Evolutionary conservation across 305 asterid species (phyloP), one percentile per base, ranked within the genome.

Genomic region (Stenogyne calaminthoides): DNA sequence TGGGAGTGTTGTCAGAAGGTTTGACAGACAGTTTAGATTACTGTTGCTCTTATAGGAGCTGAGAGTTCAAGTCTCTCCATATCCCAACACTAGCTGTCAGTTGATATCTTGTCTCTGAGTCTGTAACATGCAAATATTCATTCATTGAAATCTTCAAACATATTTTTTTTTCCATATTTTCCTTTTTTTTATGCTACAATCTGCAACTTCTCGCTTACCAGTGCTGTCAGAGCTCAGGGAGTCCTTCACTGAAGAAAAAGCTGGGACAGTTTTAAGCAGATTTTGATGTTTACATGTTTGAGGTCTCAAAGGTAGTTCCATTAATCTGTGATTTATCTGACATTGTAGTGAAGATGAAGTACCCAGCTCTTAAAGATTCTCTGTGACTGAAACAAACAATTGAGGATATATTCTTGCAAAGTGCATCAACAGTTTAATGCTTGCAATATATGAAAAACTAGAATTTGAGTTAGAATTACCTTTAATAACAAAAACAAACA

Each of bases 21-120:
- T 88, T 95, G 98, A 95, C 99, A 87, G 93, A 84, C 99, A 90
- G 99, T 92, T 87, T 79, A 70, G 81, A 83, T 82, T 74, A 88
- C 99, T 95, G 98, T 95, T 89, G 98, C 98, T 94, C 97, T 85
- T 80, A 34, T 83, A 77, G 88, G 97, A 94, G 98, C 96, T 90
- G 98, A 95, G 99, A 95, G 98, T 95, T 95, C 99, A 86, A 95
- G 92, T 90, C 98, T 95, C 99, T 95, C 99, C 99, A 95, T 92
- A 83, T 95, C 99, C 98, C 99, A 76, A 76, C 79, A 71, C 82
- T 78, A 65, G 16, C 73, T 54, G 69, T 73, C 73, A 72, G 64
- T 80, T 73, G 73, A 72, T 70, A 25, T 71, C 29, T 79, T 64
- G 70, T 72, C 74, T 72, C 49, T 32, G 68, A 22, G 25, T 74